These are phyloP conservation scores for Dicorynia guianensis DNA, from an alignment of 306 rosid genomes.

Conservation along the genomic window DNA sequence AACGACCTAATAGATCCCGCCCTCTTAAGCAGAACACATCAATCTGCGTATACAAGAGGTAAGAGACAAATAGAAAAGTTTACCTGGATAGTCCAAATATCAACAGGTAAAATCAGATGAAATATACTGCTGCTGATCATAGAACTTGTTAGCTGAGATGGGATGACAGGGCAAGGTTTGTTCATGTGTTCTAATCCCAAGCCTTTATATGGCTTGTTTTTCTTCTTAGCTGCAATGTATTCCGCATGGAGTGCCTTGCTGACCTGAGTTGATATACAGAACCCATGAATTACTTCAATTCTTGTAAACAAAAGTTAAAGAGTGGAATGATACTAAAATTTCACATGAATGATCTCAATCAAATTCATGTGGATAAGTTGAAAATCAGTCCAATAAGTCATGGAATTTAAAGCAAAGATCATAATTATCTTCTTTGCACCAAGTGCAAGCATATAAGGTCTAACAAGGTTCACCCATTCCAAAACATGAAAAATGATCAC, in stretches of 20 bases:
- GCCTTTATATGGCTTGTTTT: slow-evolving; percentile 72
- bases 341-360: slow-evolving; percentile 21
- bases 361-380: slow-evolving; percentile 12
- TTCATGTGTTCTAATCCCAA: slow-evolving; percentile 95
- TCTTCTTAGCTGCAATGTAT: slow-evolving; percentile 63
- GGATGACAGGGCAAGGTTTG: slow-evolving; percentile 65
- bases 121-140: slow-evolving; percentile 65
- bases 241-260: slow-evolving; percentile 91
- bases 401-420: not conserved
- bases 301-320: not conserved
- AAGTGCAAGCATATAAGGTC: slow-evolving; percentile 10
- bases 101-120: slow-evolving; percentile 43
- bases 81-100: slow-evolving; percentile 14
- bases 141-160: slow-evolving; percentile 71
- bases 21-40: slow-evolving; percentile 86
- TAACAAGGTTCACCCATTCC: slow-evolving; percentile 18
- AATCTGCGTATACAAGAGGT: slow-evolving; percentile 55
- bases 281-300: slow-evolving; percentile 31
- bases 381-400: not conserved
- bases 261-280: slow-evolving; percentile 59
- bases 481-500: slow-evolving; percentile 18
- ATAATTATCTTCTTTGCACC: not conserved
- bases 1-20: slow-evolving; percentile 75
- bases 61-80: slow-evolving; percentile 38
- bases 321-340: slow-evolving; percentile 27